A percentile compares a stretch with the other conserved stretches of the same genome.
Evolutionary conservation across 208 protist species (phyloP).

Genomic region (Trypanosoma lewisi): DNA sequence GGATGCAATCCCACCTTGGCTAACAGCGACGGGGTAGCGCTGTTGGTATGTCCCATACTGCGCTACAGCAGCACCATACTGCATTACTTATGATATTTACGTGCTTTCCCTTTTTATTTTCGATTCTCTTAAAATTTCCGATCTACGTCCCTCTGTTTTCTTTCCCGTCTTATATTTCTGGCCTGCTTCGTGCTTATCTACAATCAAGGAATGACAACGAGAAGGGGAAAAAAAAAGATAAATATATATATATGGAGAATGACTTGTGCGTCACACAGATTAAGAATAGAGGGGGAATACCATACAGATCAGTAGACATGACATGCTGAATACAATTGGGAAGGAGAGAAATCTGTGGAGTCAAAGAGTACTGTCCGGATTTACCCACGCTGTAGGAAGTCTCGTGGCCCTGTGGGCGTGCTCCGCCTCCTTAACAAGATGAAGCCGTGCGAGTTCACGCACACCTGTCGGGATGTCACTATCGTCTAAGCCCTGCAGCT

Average conservation of each 20-base stretch:
- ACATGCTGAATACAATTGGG: too few species aligned
- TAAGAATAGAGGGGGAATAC: slow-evolving; percentile 15
- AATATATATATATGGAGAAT: not conserved
- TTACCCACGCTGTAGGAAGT: slow-evolving; percentile 23
- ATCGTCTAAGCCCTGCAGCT: slow-evolving; percentile 4
- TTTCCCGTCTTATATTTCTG: not conserved
- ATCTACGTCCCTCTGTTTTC: not conserved
- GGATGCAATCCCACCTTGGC: slow-evolving; percentile 12
- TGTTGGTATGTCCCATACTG: slow-evolving; percentile 26
- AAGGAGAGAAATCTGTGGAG: too few species aligned
- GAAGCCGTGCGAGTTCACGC: slow-evolving; percentile 12
- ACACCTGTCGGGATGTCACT: slow-evolving; percentile 9
- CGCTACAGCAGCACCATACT: slow-evolving; percentile 19
- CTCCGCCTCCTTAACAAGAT: slow-evolving; percentile 8
- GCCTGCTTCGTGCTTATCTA: not conserved
- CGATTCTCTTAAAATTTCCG: not conserved
- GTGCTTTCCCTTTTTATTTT: slow-evolving; percentile 5
- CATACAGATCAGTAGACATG: too few species aligned
- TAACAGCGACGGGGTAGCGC: slow-evolving; percentile 17
- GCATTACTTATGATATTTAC: slow-evolving; percentile 16
- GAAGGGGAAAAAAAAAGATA: slow-evolving; percentile 16
- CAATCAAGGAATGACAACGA: slow-evolving; percentile 3
- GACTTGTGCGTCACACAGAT: not conserved
- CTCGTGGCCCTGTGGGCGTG: not conserved
- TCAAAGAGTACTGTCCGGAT: slow-evolving; percentile 21